Evolutionary conservation across 164 flowering plant species (phyloP), one percentile per base, ranked within the genome.

Genomic region (Saururus chinensis): DNA sequence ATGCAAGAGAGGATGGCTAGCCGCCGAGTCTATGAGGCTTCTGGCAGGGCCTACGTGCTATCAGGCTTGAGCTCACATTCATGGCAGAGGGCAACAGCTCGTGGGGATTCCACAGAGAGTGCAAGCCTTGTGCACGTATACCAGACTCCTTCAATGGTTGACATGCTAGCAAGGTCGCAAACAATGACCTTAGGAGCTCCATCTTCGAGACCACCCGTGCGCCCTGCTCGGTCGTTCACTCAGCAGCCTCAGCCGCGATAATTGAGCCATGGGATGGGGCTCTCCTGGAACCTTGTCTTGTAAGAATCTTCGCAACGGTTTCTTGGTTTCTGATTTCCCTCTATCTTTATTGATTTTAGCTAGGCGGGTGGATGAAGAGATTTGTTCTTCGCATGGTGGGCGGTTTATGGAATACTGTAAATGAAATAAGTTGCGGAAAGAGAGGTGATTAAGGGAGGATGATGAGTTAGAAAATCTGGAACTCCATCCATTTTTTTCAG

Each of bases 21-120:
- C 66, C 81, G 84, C 19, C 83, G 62, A 0, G 74, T 83, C 9
- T 93, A 93, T 20, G 99, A 93, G 70, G 61, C 83, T 26, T 81
- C 92, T 0, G 99, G 99, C 19, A 73, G 99, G 70, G 96, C 99
- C 9, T 93, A 90, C 70, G 87, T 88, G 11, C 70, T 93, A 22
- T 90, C 99, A 1, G 99, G 99, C 41, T 62, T 93, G 80, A 90
- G 97, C 76, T 93, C 99, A 19, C 99, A 93, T 69, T 88, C 97
- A 45, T 90, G 89, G 96, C 97, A 93, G 73, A 78, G 99, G 58
- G 99, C 99, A 57, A 93, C 97, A 4, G 86, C 97, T 17, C 70
- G 98, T 19, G 98, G 98, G 1, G 92, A 87, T 68, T 81, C 90
- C 2, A 82, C 88, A 0, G 84, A 79, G 21, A 79, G 84, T 40